phyloP scores from a whole-genome alignment of 2,329 filamentous ascomycete species.

The Trichoderma sp. region DNA sequence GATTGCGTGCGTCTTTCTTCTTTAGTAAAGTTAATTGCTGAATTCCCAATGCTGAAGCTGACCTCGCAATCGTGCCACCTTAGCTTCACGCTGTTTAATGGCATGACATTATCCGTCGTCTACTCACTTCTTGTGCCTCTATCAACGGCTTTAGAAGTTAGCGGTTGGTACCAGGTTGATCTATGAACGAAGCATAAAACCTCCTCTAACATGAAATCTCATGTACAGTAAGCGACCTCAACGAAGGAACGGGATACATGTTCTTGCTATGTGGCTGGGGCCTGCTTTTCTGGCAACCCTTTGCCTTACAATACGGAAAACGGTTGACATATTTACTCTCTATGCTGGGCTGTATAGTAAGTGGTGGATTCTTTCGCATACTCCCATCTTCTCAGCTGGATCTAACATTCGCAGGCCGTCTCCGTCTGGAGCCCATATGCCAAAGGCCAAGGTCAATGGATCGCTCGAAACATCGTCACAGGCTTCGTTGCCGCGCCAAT shows the following conservation, averaged over 20 bases:
- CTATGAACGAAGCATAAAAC: background rate
- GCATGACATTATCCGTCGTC: constrained; percentile 46
- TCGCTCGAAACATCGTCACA: constrained; percentile 49
- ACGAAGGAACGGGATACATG: constrained; percentile 48
- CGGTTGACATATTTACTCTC: constrained; percentile 46
- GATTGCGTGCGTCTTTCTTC: constrained; percentile 36
- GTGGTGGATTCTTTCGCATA: constrained; percentile 17
- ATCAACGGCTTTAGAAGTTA: constrained; percentile 39
- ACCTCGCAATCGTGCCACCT: background rate
- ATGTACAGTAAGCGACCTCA: constrained; percentile 39
- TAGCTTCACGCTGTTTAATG: constrained; percentile 46
- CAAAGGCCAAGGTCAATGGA: constrained; percentile 48
- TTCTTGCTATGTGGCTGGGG: constrained; percentile 52
- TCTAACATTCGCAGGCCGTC: constrained; percentile 22
- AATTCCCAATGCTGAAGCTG: background rate
- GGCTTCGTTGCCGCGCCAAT: constrained; percentile 52
- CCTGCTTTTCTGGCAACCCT: constrained; percentile 53
- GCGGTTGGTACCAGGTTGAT: constrained; percentile 19
- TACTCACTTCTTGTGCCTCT: constrained; percentile 47
- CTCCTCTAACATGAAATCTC: background rate
- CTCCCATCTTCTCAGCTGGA: no score
- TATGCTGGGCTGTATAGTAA: constrained; percentile 35
- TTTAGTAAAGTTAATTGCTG: background rate
- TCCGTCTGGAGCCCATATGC: constrained; percentile 42
- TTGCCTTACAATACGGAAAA: constrained; percentile 52